Base-by-base conservation (phyloP, 495 filamentous ascomycete genomes). In the Trichoderma gamsii region DNA sequence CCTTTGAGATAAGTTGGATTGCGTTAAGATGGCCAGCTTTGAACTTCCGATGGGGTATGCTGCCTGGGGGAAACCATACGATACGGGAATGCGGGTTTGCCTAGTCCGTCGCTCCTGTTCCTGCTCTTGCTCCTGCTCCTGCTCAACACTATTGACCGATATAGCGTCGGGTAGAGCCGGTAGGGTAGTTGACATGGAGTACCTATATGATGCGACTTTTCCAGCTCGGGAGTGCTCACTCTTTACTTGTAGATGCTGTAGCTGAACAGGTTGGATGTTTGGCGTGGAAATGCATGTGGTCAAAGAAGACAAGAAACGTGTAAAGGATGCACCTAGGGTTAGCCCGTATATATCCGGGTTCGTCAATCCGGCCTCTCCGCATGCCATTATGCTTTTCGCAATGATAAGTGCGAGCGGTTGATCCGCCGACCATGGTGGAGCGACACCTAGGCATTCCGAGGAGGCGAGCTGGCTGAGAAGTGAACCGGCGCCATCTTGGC, bases 361-460 rank as follows among this genome's bases (percentile, higher is more conserved):
- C 18, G 79, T 79, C 4, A 79, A 78, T 5, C 81, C 81, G 23
- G 71, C 68, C 8, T 73, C 66, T 11, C 79, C 79, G 23, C 80
- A 76, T 44, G 76, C 75, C 43, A 76, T 74, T 51, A 81, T 76
- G 43, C 80, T 79, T 64, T 83, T 80, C 38, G 81, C 79, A 29
- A 79, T 72, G 7, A 74, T 78, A 51, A 79, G 78, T 2, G 75
- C 72, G 32, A 83, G 71, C 0, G 80, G 80, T 49, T 81, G 79
- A 66, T 83, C 76, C 3, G 79, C 77, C 46, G 71, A 74, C 81
- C 81, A 83, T 66, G 72, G 70, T 21, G 72, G 66, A 16, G n/a
- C 41, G 43, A 46, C 18, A 18, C 29, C 23, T 41, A 23, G 8
- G n/a, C 63, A 65, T 41, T 44, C 41, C 7, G 35, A 65, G 7